Base-by-base conservation (phyloP, 768 basidiomycete genomes). In the Lactifluus subvellereus region DNA sequence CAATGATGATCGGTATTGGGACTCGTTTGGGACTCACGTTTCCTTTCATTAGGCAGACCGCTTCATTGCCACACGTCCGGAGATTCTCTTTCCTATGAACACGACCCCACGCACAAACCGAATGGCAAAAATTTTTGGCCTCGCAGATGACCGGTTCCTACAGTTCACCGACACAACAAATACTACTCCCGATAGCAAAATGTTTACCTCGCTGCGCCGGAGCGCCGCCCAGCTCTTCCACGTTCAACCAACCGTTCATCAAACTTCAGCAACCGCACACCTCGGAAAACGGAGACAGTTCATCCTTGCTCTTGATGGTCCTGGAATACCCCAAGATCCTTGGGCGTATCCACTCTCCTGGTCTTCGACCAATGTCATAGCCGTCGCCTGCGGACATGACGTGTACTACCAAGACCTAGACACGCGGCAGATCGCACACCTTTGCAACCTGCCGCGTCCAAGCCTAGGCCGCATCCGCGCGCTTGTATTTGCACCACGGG, bases 21-120 rank as follows among this genome's bases (percentile, higher is more conserved):
- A 20, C 30, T 27, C 33, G 14, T 27, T 47, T 57, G 16, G 35
- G 42, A 18, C 2, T n/a, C 38, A 35, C 13, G n/a, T 18, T 50
- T 16, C 33, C 48, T 48, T 54, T 67, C 20, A 55, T 47, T 53
- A 87, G 85, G 77, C 80, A 45, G 85, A 87, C 66, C 78, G 86
- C 50, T 88, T 87, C 69, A 78, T 87, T 42, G 74, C 86, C 1
- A 73, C 75, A 6, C 79, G 83, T 16, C 81, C 82, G 6, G 79
- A 81, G 49, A 72, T 72, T 7, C 71, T 77, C 10, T 69, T 85
- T 8, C 85, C 86, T 4, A 79, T 88, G 51, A 80, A 83, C 59
- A 79, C 76, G 40, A 87, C 85, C 1, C 86, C 86, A 13, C 82
- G 86, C 18, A 85, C 86, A n/a, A 82, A 79, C 58, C 81, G 86